A percentile compares a stretch with the other conserved stretches of the same genome.
These are phyloP conservation scores for Eragrostis nindensis DNA, from an alignment of 176 grass and related monocot species.

Conservation along the genomic window DNA sequence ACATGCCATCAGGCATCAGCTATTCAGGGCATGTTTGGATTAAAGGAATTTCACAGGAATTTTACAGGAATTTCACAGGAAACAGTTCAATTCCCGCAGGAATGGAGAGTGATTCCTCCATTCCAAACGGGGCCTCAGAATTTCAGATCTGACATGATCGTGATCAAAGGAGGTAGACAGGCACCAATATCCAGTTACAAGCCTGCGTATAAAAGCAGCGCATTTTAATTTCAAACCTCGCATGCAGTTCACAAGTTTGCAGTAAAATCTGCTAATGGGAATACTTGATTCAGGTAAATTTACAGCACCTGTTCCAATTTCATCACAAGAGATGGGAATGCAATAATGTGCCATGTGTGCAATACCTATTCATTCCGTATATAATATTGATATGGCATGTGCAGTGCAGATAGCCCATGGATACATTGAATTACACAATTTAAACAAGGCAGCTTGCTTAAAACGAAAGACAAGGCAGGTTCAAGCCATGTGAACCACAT, in stretches of 20 bases:
- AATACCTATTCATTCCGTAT: not conserved
- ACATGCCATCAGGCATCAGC: too few relatives aligned
- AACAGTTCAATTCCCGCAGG: too few relatives aligned
- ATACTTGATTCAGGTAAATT: not conserved
- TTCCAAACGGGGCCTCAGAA: too few relatives aligned
- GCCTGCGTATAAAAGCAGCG: not conserved
- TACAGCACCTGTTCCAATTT: not conserved
- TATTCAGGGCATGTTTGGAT: too few relatives aligned
- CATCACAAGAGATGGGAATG: not conserved
- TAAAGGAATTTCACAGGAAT: too few relatives aligned
- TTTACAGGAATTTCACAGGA: too few relatives aligned
- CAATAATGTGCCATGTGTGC: slow-evolving; percentile 5
- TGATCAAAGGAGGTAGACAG: not conserved
- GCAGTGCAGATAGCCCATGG: not conserved
- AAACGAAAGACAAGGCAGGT: too few relatives aligned
- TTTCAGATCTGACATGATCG: not conserved
- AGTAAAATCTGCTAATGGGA: too few relatives aligned
- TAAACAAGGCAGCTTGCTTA: not conserved
- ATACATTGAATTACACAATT: slow-evolving; percentile 21
- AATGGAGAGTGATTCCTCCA: too few relatives aligned
- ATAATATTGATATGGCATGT: too few relatives aligned
- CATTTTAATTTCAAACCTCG: not conserved
- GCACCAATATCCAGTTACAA: not conserved
- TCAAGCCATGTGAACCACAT: too few relatives aligned
- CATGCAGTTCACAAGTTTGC: not conserved